Evolutionary conservation across 106 monocot genomes (phyloP), one percentile per base, ranked within the genome.

Genomic region (Allium cepa): DNA sequence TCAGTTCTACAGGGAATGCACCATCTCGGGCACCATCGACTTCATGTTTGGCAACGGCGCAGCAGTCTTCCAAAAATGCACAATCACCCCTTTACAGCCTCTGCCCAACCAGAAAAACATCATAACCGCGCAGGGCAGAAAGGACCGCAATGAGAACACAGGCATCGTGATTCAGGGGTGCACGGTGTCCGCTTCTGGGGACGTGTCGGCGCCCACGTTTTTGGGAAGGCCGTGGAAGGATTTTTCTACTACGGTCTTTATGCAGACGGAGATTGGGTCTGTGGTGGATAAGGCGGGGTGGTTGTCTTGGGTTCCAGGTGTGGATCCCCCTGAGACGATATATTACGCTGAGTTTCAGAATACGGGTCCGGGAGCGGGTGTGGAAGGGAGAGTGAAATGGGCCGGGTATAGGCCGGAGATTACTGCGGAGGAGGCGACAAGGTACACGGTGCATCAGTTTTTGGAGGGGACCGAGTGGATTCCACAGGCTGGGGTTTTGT

Each of bases 201-300:
- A 18, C 16, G 48, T 80, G 4, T 71, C 64, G n/a, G 53, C 55
- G 9, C 71, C 61, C 1, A 80, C 80, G 7, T 75, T 52, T 51
- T 67, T 75, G 1, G 80, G 80, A 22, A 59, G 80, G 8, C 80
- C 80, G 0, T 75, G 80, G 71, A 80, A 80, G 66, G 26, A 59
- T 36, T 80, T 66, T 50, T 75, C 80, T 26, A 60, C 17, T 16
- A 72, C 80, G 4, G n/a, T 80, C 26, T 47, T 67, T 59, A 71
- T 80, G 75, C 59, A 75, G 62, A 61, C 75, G 48, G 71, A 68
- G 13, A 80, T 75, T 60, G 67, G 75, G 11, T 9, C 75, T 3
- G 46, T 80, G n/a, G 80, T 80, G 1, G 71, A 80, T 36, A 61
- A 49, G 14, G 1, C 56, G 11, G 75, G 75, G 0, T 80, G 80